Evolutionary conservation across 2,329 filamentous ascomycete genomes (phyloP).

Genomic region (Pleomassaria siparia): DNA sequence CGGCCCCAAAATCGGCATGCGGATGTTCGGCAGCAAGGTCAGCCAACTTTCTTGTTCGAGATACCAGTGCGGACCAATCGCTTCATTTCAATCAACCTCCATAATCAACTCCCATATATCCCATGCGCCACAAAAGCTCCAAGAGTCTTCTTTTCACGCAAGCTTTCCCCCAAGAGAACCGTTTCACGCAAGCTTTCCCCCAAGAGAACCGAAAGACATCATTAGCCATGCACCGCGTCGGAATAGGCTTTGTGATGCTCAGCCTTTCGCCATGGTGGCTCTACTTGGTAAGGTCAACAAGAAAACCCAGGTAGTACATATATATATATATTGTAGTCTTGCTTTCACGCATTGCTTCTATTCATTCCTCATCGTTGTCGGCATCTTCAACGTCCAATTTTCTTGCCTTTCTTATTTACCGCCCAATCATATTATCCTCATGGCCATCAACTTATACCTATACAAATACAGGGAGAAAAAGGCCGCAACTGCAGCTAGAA

Average conservation of each 20-base stretch:
- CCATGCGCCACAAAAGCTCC: neutral
- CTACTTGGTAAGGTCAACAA: slow-evolving; percentile 1
- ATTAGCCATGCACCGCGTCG: neutral
- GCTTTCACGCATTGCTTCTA: neutral
- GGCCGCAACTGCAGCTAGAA: slow-evolving; percentile 9
- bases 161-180: too few relatives aligned
- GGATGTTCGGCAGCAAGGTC: too few relatives aligned
- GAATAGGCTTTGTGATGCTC: neutral
- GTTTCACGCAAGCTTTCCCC: neutral
- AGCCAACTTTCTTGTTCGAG: slow-evolving; percentile 11
- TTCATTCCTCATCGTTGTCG: neutral
- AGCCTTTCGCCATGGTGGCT: neutral
- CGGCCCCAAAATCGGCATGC: too few relatives aligned
- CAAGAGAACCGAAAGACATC: too few relatives aligned
- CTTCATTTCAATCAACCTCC: neutral
- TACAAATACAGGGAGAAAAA: slow-evolving; percentile 24
- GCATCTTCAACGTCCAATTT: neutral
- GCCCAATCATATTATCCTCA: slow-evolving; percentile 7
- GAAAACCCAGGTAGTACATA: neutral
- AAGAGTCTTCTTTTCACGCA: neutral
- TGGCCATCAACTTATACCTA: slow-evolving; percentile 30
- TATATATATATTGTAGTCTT: neutral
- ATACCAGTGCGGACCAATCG: slow-evolving; percentile 8
- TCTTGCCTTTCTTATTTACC: neutral
- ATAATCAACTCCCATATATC: neutral